Conservation (phyloP, 2,329 filamentous ascomycete species). For the Cladosporium velox region DNA sequence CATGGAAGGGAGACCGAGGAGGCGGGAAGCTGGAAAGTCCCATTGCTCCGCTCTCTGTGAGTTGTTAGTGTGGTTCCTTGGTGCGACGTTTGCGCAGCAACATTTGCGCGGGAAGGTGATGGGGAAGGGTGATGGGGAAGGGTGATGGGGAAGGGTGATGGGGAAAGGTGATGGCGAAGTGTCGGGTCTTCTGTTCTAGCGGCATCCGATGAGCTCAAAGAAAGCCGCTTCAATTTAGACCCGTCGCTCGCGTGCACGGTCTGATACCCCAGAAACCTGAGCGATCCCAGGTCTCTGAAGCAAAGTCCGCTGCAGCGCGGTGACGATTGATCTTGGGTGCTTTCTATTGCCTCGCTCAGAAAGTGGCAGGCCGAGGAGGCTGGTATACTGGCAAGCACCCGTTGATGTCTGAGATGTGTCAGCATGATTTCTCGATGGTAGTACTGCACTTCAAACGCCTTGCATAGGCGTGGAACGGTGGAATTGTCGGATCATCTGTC, state of each 20-base stretch:
- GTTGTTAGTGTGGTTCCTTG: no score
- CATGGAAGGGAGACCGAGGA: background rate
- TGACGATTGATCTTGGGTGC: background rate
- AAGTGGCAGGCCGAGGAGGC: background rate
- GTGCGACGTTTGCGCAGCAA: no score
- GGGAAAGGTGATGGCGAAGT: background rate
- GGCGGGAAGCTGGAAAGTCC: background rate
- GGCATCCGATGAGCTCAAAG: background rate
- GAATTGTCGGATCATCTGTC: background rate
- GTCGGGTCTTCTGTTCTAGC: background rate
- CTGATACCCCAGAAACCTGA: background rate
- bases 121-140: background rate
- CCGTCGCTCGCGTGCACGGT: background rate
- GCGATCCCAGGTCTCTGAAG: background rate
- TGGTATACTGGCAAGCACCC: background rate
- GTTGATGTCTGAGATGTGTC: background rate
- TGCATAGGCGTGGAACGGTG: background rate
- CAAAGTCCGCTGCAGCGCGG: background rate
- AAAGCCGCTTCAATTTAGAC: background rate
- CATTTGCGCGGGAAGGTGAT: background rate
- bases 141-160: background rate
- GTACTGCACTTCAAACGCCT: background rate
- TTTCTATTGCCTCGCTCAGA: background rate
- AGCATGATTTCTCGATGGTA: background rate
- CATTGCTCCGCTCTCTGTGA: no score